A percentile compares a stretch with the other conserved stretches of the same genome.
Conservation (phyloP, 2,329 filamentous ascomycete species). For the Alternaria triticimaculans region DNA sequence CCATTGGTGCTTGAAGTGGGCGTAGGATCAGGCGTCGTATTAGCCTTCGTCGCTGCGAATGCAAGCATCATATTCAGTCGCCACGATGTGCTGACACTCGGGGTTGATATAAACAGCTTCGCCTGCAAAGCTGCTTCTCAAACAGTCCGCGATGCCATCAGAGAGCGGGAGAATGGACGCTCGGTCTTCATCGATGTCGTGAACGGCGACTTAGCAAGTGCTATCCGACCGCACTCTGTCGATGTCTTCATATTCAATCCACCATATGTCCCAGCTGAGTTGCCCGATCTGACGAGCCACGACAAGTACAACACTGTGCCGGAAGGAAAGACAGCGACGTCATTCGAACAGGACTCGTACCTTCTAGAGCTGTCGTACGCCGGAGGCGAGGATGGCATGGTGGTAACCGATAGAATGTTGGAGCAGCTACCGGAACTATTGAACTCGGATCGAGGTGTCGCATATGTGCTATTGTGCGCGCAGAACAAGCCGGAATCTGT, state of each 20-base stretch:
- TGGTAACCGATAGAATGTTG: conserved; percentile 83
- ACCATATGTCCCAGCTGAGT: conserved; percentile 88
- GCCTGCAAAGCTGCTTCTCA: conserved; percentile 77
- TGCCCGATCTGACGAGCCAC: conserved; percentile 64
- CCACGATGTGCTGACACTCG: conserved; percentile 72
- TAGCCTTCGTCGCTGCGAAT: conserved; percentile 84
- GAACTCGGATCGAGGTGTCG: conserved; percentile 70
- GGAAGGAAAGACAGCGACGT: conserved; percentile 30
- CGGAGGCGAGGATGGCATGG: conserved; percentile 90
- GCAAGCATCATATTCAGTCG: conserved; percentile 74
- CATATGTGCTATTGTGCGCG: conserved; percentile 87
- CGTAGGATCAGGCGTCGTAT: conserved; percentile 90
- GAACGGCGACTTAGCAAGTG: conserved; percentile 72
- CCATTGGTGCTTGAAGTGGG: conserved; percentile 82
- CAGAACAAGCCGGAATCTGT: conserved; percentile 86
- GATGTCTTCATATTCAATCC: conserved; percentile 97
- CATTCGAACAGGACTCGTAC: conserved; percentile 81
- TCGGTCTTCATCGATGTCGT: conserved; percentile 68
- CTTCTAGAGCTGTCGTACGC: conserved; percentile 87
- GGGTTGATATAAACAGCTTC: conserved; percentile 83
- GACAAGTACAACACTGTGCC: conserved; percentile 37
- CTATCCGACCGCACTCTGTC: conserved; percentile 65
- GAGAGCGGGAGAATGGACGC: conserved; percentile 31
- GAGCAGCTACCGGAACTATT: conserved; percentile 71
- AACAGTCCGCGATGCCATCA: conserved; percentile 66